Percentiles rank a stretch among this genome's conserved stretches.
These are phyloP conservation scores for Onygena corvina DNA, from an alignment of 2,329 filamentous ascomycete species.

Conservation along the genomic window DNA sequence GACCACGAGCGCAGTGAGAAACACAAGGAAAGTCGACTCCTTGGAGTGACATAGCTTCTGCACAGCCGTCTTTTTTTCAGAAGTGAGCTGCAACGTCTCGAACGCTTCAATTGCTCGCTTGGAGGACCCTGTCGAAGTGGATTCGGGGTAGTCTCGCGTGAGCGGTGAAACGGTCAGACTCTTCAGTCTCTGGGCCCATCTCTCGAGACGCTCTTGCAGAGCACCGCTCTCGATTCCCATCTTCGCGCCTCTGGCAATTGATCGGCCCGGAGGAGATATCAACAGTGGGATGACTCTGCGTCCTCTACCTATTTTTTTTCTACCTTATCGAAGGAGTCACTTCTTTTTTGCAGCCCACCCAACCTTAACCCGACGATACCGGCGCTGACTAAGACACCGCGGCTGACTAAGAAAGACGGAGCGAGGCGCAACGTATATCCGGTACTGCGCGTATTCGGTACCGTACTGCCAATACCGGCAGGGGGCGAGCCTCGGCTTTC, in stretches of 20 bases:
- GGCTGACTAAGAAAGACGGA: not conserved
- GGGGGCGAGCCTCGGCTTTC: conserved; percentile 25
- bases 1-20: conserved; percentile 35
- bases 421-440: not conserved
- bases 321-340: not conserved
- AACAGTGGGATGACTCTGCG: not conserved
- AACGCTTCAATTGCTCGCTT: conserved; percentile 34
- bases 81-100: conserved; percentile 30
- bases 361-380: not conserved
- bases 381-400: not conserved
- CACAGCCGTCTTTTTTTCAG: conserved; percentile 27
- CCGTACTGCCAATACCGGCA: conserved; percentile 19
- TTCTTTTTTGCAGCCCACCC: not conserved
- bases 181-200: conserved; percentile 32
- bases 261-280: not conserved
- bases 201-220: conserved; percentile 30
- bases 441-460: not conserved
- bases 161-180: conserved; percentile 35
- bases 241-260: not conserved
- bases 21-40: conserved; percentile 28
- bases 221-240: conserved; percentile 16
- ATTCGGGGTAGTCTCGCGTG: conserved; percentile 35
- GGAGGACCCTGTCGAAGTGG: conserved; percentile 20
- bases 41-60: conserved; percentile 23
- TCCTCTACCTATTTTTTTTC: not conserved